Percentiles rank a stretch among this genome's conserved stretches.
Conservation (phyloP, 2,329 filamentous ascomycete genomes). For the Rhynchosporium agropyri region DNA sequence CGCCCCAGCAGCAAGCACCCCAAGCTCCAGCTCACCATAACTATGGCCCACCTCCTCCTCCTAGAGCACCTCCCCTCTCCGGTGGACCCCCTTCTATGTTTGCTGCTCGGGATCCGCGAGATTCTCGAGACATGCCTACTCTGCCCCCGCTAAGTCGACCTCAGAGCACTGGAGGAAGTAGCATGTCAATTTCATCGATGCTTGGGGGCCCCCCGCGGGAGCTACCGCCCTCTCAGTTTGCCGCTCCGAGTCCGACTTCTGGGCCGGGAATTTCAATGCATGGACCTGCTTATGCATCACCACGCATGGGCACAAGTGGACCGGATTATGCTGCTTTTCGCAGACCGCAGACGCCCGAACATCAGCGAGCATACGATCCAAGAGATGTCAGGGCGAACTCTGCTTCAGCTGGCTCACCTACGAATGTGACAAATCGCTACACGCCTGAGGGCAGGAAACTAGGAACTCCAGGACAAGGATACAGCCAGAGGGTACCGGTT, state of each 20-base stretch:
- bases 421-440: conserved; percentile 49
- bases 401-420: conserved; percentile 41
- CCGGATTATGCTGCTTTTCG: conserved; percentile 65
- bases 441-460: conserved; percentile 63
- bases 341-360: conserved; percentile 74
- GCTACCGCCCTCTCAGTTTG: conserved; percentile 51
- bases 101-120: conserved; percentile 41
- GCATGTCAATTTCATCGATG: conserved; percentile 76
- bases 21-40: conserved; percentile 40
- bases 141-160: conserved; percentile 55
- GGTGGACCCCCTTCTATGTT: conserved; percentile 47
- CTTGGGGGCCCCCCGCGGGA: conserved; percentile 58
- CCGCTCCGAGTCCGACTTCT: conserved; percentile 46
- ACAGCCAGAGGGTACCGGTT: conserved; percentile 52
- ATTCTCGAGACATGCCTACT: conserved; percentile 55
- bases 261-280: conserved; percentile 44
- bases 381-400: conserved; percentile 45
- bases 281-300: conserved; percentile 45
- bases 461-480: conserved; percentile 61
- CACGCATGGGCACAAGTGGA: conserved; percentile 45
- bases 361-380: conserved; percentile 57
- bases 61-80: conserved; percentile 48
- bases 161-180: conserved; percentile 49
- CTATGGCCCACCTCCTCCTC: conserved; percentile 39
- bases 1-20: conserved; percentile 49